Conservation (phyloP, 1,284 basidiomycete species). For the Ceratobasidium sp. region DNA sequence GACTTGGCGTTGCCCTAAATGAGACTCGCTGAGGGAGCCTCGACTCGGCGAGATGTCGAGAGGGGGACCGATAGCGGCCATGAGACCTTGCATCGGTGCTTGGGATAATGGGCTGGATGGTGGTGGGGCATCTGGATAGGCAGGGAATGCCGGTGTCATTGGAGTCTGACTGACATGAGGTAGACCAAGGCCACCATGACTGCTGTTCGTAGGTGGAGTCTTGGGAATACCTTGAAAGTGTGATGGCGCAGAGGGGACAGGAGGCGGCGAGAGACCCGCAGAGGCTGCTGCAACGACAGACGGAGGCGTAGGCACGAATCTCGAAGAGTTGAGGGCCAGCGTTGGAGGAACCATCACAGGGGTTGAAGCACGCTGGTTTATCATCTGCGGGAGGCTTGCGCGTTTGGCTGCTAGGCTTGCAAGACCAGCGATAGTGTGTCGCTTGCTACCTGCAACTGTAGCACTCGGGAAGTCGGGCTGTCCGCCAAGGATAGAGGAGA, state of each 20-base stretch:
- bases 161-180: slow-evolving; percentile 53
- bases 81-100: slow-evolving; percentile 60
- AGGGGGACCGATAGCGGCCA: slow-evolving; percentile 8
- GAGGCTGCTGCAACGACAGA: slow-evolving; percentile 57
- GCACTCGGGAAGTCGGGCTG: slow-evolving; percentile 15
- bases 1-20: background rate
- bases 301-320: slow-evolving; percentile 55
- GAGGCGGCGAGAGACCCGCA: slow-evolving; percentile 53
- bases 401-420: slow-evolving; percentile 43
- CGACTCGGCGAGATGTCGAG: slow-evolving; percentile 3
- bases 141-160: slow-evolving; percentile 75
- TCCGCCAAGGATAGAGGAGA: slow-evolving; percentile 14
- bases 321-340: slow-evolving; percentile 36
- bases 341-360: slow-evolving; percentile 19
- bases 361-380: slow-evolving; percentile 39
- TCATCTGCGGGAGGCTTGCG: slow-evolving; percentile 19
- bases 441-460: slow-evolving; percentile 66
- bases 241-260: slow-evolving; percentile 39
- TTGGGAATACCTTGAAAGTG: slow-evolving; percentile 43
- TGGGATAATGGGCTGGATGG: slow-evolving; percentile 61
- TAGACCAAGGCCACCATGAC: background rate
- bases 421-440: slow-evolving; percentile 62
- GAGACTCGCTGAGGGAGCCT: slow-evolving; percentile 11
- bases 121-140: slow-evolving; percentile 64
- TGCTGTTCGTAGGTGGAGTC: slow-evolving; percentile 41